Base-by-base conservation (phyloP, 2,329 filamentous ascomycete species). In the Pseudogymnoascus sp. region DNA sequence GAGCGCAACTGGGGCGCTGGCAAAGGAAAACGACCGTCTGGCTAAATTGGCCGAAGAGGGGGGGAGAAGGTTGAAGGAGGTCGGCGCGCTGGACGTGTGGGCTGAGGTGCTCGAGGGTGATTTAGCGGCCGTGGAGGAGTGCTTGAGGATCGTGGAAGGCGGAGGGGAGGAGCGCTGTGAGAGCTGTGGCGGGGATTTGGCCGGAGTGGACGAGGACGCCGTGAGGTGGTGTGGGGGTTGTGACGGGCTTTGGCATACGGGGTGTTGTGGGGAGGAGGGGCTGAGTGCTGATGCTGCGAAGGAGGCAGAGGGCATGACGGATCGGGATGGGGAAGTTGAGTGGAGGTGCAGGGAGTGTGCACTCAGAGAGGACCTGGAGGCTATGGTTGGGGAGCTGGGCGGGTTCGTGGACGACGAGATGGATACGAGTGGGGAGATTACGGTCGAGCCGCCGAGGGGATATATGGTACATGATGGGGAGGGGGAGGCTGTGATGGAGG, bases 41-140 rank as follows among this genome's bases (percentile, higher is more conserved):
- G 81, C 78, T 67, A 81, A 81, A 67, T 78, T 90, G 68, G 85
- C 85, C 4, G 82, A 83, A 67, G 81, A 80, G 63, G 86, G 86
- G 37, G 82, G 83, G 52, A 80, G 81, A 66, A 81, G 81, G 70
- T 77, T 93, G 64, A 92, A 92, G 76, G 89, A 92, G 78, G 78
- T 92, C 65, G 89, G 90, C 23, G 87, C 92, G 72, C 83, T 93
- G 71, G 89, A 93, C 79, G 92, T 92, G 73, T 94, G 90, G 90
- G 89, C 90, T 21, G 90, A 94, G 80, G 84, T 92, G 75, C 78
- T 93, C 70, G 90, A 87, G 78, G 74, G 84, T 64, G 83, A 87
- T 67, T 85, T 89, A 66, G 66, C 87, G 62, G 80, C 86, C 49
- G 71, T 89, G 6, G 83, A 86, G 72, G 85, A 88, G 78, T 88